A percentile compares a stretch with the other conserved stretches of the same genome.
Evolutionary conservation across 306 rosid species (phyloP).

Genomic region (Carpinus fangiana): DNA sequence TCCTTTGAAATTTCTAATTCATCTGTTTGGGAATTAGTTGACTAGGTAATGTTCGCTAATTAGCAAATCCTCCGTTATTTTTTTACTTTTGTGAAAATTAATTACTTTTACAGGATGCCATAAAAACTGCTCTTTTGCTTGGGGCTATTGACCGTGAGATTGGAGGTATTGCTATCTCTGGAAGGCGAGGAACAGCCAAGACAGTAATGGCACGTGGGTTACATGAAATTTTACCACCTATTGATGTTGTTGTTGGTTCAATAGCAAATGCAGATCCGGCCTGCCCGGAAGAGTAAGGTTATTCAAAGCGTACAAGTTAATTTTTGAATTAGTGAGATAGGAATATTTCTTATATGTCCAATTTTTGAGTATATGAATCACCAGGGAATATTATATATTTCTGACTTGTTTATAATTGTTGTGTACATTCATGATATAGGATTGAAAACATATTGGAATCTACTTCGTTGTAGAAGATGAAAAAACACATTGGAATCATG

Average conservation of each 20-base stretch:
- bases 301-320: constrained; percentile 20
- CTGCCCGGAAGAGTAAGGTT: constrained; percentile 85
- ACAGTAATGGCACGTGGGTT: constrained; percentile 95
- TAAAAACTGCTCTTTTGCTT: constrained; percentile 90
- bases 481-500: background rate
- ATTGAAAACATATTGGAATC: background rate
- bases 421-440: background rate
- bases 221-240: constrained; percentile 90
- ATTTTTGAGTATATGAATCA: background rate
- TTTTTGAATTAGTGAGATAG: background rate
- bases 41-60: background rate
- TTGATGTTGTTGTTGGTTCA: constrained; percentile 84
- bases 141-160: constrained; percentile 84
- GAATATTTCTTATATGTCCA: background rate
- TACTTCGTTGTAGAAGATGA: background rate
- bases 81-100: constrained; percentile 10
- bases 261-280: constrained; percentile 90
- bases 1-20: background rate
- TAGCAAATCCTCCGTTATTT: background rate
- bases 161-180: constrained; percentile 94
- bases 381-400: background rate
- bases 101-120: constrained; percentile 69
- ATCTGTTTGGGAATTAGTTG: background rate
- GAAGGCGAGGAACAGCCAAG: constrained; percentile 92
- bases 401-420: background rate